Base-by-base conservation (phyloP, 1,139 yeast species). In the Zhuliangozyma parablackwelliae region DNA sequence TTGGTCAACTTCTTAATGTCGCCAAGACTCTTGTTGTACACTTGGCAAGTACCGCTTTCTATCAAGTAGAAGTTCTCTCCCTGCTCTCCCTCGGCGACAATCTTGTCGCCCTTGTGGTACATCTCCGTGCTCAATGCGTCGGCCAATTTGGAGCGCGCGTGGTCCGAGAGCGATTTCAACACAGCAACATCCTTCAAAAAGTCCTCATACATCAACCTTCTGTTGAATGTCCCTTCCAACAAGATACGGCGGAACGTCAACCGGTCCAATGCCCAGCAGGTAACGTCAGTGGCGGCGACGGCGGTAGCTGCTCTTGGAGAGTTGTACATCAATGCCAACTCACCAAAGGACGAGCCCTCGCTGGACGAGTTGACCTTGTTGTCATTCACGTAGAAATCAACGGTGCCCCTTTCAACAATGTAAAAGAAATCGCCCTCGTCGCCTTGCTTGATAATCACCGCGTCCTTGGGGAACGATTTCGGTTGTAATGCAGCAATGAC, bases 231-330 rank as follows among this genome's bases (percentile, higher is more conserved):
- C 47, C 92, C 88, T 51, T 90, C 96, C 53, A 90, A 73, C 43
- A 92, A 72, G 46, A 92, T 92, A 58, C 92, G 78, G 62, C 97
- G 82, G 72, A 92, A 92, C 1, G 97, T 90, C 53, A 85, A 69
- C 56, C 98, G 80, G 63, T 92, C 98, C 51, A 92, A 74, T 2
- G 96, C 95, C 97, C 97, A 92, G 48, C 72, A 66, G 9, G 66
- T 61, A 36, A 90, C 74, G 52, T 82, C 76, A 8, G 81, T 66
- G 26, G 79, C 73, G 8, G 97, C 95, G 16, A 74, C 56, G 2
- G 88, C 97, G 1, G 97, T 89, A 12, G 97, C 98, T 6, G 97
- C 98, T 63, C 98, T 80, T 43, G 97, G 97, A 16, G 97, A 82
- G 62, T 92, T 92, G 68, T 92, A 92, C 96, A 92, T 89, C 52